Evolutionary conservation across 768 basidiomycete genomes (phyloP), one percentile per base, ranked within the genome.

Genomic region (Termitomyces sp.): DNA sequence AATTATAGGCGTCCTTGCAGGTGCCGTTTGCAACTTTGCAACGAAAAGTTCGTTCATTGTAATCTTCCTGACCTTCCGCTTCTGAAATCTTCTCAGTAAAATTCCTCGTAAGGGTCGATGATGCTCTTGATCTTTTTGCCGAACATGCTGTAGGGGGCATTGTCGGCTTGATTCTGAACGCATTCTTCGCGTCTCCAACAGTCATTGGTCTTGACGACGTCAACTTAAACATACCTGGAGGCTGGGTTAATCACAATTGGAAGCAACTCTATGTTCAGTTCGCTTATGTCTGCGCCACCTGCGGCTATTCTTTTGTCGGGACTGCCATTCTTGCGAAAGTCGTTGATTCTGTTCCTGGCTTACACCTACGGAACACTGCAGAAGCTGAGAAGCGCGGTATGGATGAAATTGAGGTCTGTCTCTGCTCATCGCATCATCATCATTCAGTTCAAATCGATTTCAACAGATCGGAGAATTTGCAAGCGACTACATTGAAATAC

Each of bases 61-160:
- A 24, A 57, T 20, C 20, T 26, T 58, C 45, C 16, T 20, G 28
- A n/a, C 9, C 22, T 42, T 33, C 22, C 18, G 4, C 18, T 18
- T 18, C 61, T 57, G 36, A 63, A 20, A 57, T 43, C 53, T 59
- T 32, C 20, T 1, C 62, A 90, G 88, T 88, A 24, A 90, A 91
- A 72, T 80, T 81, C 62, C 65, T 88, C 35, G 59, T 94, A 54
- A 72, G 75, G 18, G 81, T 94, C 55, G 94, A 97, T 68, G 94
- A 96, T 66, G 85, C 92, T 0, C 86, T 97, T 51, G 94, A 98
- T 78, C 81, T 94, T 46, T 95, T 93, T 69, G 93, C 94, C 18
- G 86, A 92, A 65, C 94, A 97, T 75, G 94, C 88, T 38, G 73
- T 95, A 42, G 92, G 92, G 7, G 91, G 92, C 26, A 82, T 91